phyloP scores from a whole-genome alignment of 1,139 yeast species.

The Citeromyces siamensis region DNA sequence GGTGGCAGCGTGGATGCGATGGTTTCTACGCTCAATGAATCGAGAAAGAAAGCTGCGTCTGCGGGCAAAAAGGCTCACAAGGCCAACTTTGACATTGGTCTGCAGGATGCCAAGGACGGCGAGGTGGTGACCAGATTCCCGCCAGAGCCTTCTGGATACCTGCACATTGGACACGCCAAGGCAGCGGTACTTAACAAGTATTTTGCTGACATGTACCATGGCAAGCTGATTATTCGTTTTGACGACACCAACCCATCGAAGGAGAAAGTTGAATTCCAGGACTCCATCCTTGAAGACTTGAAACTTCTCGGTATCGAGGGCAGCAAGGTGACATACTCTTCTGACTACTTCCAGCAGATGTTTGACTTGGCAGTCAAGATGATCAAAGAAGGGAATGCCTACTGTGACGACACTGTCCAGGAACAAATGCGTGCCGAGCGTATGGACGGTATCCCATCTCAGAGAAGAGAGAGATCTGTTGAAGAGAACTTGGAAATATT shows the following conservation, averaged over 20 bases:
- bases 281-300: constrained; percentile 84
- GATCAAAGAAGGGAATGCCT: constrained; percentile 92
- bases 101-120: constrained; percentile 84
- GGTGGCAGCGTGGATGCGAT: constrained; percentile 60
- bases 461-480: constrained; percentile 79
- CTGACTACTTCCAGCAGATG: constrained; percentile 87
- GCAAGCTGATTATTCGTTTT: constrained; percentile 88
- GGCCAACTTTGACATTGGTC: constrained; percentile 88
- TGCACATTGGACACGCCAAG: constrained; percentile 95
- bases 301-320: constrained; percentile 84
- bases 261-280: constrained; percentile 88
- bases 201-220: constrained; percentile 88
- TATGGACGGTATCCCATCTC: constrained; percentile 89
- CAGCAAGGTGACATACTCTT: constrained; percentile 75
- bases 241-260: constrained; percentile 97
- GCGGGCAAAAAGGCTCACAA: constrained; percentile 64
- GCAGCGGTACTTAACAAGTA: constrained; percentile 94
- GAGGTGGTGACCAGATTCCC: constrained; percentile 97
- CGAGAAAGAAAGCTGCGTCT: constrained; percentile 46
- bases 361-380: constrained; percentile 70
- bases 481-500: constrained; percentile 84
- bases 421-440: constrained; percentile 97
- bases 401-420: constrained; percentile 90
- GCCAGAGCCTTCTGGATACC: constrained; percentile 83
- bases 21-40: constrained; percentile 56